Conservation (phyloP, 768 basidiomycete genomes). For the Amanita brunnescens region DNA sequence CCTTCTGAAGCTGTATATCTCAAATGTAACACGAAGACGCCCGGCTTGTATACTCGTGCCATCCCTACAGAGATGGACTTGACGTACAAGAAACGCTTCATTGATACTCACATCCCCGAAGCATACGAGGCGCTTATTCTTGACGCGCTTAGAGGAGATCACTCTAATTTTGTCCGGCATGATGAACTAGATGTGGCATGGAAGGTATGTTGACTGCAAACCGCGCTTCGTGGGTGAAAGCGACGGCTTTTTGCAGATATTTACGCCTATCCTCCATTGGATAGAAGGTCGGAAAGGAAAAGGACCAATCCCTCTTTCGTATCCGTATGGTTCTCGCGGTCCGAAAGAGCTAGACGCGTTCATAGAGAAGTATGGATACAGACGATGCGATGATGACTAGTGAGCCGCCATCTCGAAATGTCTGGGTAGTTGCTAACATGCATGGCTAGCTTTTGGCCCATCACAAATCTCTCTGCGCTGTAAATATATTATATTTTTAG, state of each 20-base stretch:
- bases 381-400: slow-evolving; percentile 61
- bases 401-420: slow-evolving; percentile 31
- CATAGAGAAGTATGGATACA: slow-evolving; percentile 69
- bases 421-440: background rate
- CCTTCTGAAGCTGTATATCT: slow-evolving; percentile 95
- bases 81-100: slow-evolving; percentile 94
- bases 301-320: slow-evolving; percentile 62
- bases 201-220: slow-evolving; percentile 56
- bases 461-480: slow-evolving; percentile 45
- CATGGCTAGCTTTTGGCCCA: slow-evolving; percentile 57
- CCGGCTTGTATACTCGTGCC: slow-evolving; percentile 83
- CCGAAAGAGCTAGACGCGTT: slow-evolving; percentile 78
- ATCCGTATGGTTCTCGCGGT: slow-evolving; percentile 95
- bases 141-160: slow-evolving; percentile 95
- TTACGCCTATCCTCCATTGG: slow-evolving; percentile 93
- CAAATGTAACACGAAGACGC: slow-evolving; percentile 93
- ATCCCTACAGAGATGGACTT: slow-evolving; percentile 97
- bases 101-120: slow-evolving; percentile 88
- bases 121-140: slow-evolving; percentile 94
- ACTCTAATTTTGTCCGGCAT: slow-evolving; percentile 97
- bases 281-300: slow-evolving; percentile 72
- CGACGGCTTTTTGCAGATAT: slow-evolving; percentile 47
- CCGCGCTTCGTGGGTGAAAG: background rate
- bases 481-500: background rate
- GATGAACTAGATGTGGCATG: slow-evolving; percentile 97